Evolutionary conservation across 2,329 filamentous ascomycete genomes (phyloP).

Genomic region (Aspergillus tamarii): DNA sequence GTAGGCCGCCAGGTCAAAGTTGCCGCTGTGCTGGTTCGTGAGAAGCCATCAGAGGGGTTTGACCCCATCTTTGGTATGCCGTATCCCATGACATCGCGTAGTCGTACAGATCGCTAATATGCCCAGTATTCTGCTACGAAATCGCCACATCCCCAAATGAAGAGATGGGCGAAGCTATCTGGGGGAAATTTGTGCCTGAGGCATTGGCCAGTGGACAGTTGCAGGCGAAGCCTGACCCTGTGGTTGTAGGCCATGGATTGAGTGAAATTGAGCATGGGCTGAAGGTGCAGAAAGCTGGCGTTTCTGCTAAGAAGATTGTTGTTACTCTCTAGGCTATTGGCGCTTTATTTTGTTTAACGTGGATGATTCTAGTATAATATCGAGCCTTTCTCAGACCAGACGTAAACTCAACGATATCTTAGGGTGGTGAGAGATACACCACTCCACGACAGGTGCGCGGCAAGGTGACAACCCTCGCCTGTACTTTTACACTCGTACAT

Average conservation of each 20-base stretch:
- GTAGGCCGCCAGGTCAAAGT: neutral
- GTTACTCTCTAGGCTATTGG: constrained; percentile 8
- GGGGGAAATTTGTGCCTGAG: constrained; percentile 28
- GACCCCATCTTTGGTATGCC: neutral
- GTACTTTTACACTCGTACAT: too few species aligned
- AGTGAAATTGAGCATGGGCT: constrained; percentile 26
- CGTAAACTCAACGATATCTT: too few species aligned
- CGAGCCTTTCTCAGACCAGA: too few species aligned
- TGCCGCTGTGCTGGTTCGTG: neutral
- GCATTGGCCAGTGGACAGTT: constrained; percentile 42
- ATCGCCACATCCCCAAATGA: neutral
- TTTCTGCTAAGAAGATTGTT: constrained; percentile 33
- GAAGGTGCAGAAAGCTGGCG: constrained; percentile 26
- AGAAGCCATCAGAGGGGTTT: neutral
- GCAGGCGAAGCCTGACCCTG: constrained; percentile 33
- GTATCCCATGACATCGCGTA: neutral
- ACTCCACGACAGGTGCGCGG: too few species aligned
- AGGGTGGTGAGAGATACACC: too few species aligned
- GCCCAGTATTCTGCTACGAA: neutral
- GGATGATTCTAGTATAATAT: too few species aligned
- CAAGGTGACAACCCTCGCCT: too few species aligned
- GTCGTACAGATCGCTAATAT: neutral
- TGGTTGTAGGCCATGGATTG: constrained; percentile 28
- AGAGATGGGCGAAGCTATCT: constrained; percentile 26
- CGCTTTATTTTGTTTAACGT: neutral